phyloP scores from a whole-genome alignment of 2,329 filamentous ascomycete species.

The Lachnellula occidentalis region DNA sequence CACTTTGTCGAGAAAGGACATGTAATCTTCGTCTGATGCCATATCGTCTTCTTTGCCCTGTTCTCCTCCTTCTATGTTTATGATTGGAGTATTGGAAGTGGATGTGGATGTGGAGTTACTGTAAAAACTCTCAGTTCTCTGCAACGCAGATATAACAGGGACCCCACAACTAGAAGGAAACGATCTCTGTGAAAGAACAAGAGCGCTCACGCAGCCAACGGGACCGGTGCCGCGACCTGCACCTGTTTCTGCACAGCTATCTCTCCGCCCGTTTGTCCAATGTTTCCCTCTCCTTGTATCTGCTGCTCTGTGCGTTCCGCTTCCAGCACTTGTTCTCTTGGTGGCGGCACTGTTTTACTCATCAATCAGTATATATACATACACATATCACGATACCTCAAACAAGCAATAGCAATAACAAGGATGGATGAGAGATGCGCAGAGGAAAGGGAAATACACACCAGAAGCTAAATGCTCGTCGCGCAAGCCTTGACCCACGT shows the following conservation, averaged over 20 bases:
- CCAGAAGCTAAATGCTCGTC: slow-evolving; percentile 18
- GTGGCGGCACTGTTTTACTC: background rate
- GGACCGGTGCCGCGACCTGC: slow-evolving; percentile 12
- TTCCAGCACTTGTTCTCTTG: background rate
- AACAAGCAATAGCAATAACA: no score
- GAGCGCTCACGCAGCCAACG: slow-evolving; percentile 14
- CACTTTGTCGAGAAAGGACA: slow-evolving; percentile 79
- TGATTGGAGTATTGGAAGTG: background rate
- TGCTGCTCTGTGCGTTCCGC: background rate
- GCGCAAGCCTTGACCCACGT: slow-evolving; percentile 8
- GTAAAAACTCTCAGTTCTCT: slow-evolving; percentile 6
- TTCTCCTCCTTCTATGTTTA: background rate
- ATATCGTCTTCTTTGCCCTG: slow-evolving; percentile 36
- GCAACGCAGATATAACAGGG: background rate
- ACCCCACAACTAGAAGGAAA: background rate
- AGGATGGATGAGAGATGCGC: background rate
- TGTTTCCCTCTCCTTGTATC: background rate
- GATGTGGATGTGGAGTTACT: slow-evolving; percentile 2
- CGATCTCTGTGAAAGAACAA: background rate
- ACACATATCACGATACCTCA: no score
- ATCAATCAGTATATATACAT: no score
- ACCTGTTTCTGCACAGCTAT: slow-evolving; percentile 6
- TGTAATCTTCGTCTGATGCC: slow-evolving; percentile 77
- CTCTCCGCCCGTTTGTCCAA: slow-evolving; percentile 1
- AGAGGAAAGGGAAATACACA: background rate